Evolutionary conservation across 495 filamentous ascomycete species (phyloP), one percentile per base, ranked within the genome.

Genomic region (Viridothelium virens): DNA sequence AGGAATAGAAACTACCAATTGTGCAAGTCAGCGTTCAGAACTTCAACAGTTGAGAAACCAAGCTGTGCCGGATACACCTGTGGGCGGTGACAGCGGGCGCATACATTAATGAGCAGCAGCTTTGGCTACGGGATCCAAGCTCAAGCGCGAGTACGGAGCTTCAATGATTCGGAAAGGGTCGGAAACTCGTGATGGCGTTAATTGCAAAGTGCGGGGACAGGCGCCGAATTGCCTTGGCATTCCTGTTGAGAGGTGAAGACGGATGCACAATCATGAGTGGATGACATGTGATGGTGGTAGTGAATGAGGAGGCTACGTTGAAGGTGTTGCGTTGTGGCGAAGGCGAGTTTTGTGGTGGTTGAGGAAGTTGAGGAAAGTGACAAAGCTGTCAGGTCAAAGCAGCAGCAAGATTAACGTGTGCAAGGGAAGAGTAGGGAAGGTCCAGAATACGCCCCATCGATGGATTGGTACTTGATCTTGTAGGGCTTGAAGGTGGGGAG

Each of bases 131-230:
- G 25, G 25, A 25, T 25, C 25, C 25, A 25, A 25, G 25, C 25
- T 25, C 25, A 25, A 25, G 25, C 25, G 25, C 25, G 25, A 25
- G 25, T 25, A 25, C 25, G 25, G 25, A 25, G 25, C 25, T 25
- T 25, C 25, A 25, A 25, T 25, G 25, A 25, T 25, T 59, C 53
- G 53, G 53, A 59, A 59, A 34, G 53, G 18, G 53, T 59, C 53
- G 53, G 53, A 59, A 5, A 31, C 53, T 59, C 53, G 53, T 59
- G 31, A 59, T 33, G 53, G 14, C 25, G 36, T 36, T 59, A 59
- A 59, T 59, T 59, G 53, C 2, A 7, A 36, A 59, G 31, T 2
- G 53, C 53, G 53, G 53, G 53, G 53, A 18, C 14, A 36, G 25
- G 53, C 18, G 4, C 14, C 18, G 10, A 36, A 18, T 59, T 33